phyloP scores from a whole-genome alignment of 495 filamentous ascomycete species.

The Trichoderma asperelloides region DNA sequence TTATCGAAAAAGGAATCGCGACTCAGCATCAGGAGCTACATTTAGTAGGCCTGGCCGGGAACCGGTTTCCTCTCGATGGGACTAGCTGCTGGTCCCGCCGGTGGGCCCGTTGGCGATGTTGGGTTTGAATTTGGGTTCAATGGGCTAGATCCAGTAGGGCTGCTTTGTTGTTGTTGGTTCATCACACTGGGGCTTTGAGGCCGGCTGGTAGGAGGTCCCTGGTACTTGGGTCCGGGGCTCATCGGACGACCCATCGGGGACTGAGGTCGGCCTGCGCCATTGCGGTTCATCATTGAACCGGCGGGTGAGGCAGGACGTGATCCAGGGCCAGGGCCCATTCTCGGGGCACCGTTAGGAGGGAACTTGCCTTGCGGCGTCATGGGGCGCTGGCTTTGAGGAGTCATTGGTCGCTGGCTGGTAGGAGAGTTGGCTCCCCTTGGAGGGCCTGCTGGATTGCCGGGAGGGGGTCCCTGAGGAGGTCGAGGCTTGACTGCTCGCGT shows the following conservation, averaged over 20 bases:
- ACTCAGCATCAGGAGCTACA: background rate
- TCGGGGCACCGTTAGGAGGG: conserved; percentile 31
- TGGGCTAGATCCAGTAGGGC: conserved; percentile 52
- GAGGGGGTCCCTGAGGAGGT: conserved; percentile 37
- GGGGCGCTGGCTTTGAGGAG: conserved; percentile 29
- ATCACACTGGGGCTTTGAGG: conserved; percentile 25
- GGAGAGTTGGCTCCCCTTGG: conserved; percentile 35
- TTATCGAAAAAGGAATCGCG: background rate
- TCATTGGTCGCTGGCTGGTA: conserved; percentile 34
- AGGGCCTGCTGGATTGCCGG: conserved; percentile 27
- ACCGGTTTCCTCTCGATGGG: conserved; percentile 36
- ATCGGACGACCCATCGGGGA: conserved; percentile 27
- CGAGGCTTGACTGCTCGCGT: conserved; percentile 87
- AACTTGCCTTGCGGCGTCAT: conserved; percentile 31
- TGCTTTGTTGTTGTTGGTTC: conserved; percentile 30
- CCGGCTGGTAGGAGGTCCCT: conserved; percentile 11
- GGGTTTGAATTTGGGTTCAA: conserved; percentile 40
- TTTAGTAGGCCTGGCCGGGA: conserved; percentile 39
- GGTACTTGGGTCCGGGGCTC: conserved; percentile 11
- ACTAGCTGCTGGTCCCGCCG: conserved; percentile 28
- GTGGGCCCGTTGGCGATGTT: conserved; percentile 18
- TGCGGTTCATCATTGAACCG: conserved; percentile 18
- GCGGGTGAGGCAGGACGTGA: conserved; percentile 26
- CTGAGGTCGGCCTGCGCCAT: conserved; percentile 34
- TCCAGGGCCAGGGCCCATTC: conserved; percentile 27